Evolutionary conservation across 2,329 filamentous ascomycete species (phyloP), one percentile per base, ranked within the genome.

Genomic region (Mollisiaceae sp.): DNA sequence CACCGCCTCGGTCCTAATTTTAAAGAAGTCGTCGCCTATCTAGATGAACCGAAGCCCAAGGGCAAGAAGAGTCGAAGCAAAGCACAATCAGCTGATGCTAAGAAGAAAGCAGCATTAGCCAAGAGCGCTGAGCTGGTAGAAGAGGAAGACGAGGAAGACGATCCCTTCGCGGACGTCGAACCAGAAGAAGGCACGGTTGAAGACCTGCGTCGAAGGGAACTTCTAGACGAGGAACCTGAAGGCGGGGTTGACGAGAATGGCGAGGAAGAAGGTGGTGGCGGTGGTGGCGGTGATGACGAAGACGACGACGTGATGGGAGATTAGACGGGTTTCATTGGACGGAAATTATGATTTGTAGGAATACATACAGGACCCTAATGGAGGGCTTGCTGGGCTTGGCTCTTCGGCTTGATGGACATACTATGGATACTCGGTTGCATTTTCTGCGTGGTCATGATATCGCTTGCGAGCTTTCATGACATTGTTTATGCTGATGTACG

Each of bases 1-100:
- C 82, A 81, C n/a, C 89, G 87, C 74, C 84, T 99, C 2, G 95
- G 95, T 2, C 82, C 86, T 55, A 97, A 95, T 76, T 96, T 92
- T 82, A 92, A 90, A 74, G 93, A 95, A 72, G 88, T 97, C 8
- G 81, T 97, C 4, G 86, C 87, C 9, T 95, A 90, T 76, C 82
- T 98, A 4, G 93, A 97, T 73, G 86, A 90, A 64, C 82, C 84
- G 58, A 88, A 89, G 73, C 77, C 86, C 52, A 82, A 83, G 60
- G 70, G 67, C 2, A 76, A 75, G 69, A 76, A 74, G 75, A 76
- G 66, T 14, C 78, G 75, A 67, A 71, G 75, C 52, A 78, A 79
- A 60, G 80, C 77, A 70, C 82, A 81, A 72, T 80, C 77, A 73
- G 69, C 78, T 12, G 54, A 52, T 43, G 79, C 78, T 22, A 77